Percentiles rank a stretch among this genome's conserved stretches.
Conservation (phyloP, 2,329 filamentous ascomycete species). For the Penicillium hesseltinei region DNA sequence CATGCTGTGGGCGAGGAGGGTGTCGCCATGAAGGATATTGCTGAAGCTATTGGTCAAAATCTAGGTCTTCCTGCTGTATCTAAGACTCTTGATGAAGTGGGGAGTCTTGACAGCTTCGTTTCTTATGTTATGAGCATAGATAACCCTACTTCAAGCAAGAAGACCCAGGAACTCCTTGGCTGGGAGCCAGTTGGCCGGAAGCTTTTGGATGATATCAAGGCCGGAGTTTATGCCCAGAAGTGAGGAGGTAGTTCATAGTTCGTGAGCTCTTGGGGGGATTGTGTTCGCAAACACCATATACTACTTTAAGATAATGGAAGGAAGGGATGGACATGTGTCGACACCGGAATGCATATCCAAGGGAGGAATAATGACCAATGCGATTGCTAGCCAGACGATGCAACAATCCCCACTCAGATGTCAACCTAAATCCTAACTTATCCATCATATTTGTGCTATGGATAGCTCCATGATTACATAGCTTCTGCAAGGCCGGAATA, state of each 20-base stretch:
- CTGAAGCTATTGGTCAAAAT: conserved; percentile 34
- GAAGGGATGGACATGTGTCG: neutral
- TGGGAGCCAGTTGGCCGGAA: conserved; percentile 32
- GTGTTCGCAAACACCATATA: neutral
- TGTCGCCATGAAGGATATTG: conserved; percentile 38
- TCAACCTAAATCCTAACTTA: neutral
- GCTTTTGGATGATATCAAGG: conserved; percentile 32
- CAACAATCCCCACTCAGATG: neutral
- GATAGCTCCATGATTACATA: conserved; percentile 11
- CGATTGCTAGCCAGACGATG: neutral
- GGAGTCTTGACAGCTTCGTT: conserved; percentile 32
- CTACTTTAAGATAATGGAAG: no score
- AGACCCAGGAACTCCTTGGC: conserved; percentile 37
- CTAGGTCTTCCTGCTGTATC: conserved; percentile 34
- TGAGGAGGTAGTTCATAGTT: neutral
- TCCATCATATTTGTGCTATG: neutral
- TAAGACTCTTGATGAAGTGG: conserved; percentile 29
- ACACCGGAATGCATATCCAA: neutral
- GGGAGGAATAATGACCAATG: neutral
- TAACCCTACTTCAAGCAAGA: conserved; percentile 37
- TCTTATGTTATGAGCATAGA: conserved; percentile 23
- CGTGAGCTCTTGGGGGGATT: neutral
- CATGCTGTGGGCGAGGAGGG: conserved; percentile 41
- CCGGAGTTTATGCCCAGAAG: conserved; percentile 20
- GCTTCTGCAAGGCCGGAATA: conserved; percentile 3